Base-by-base conservation (phyloP, 768 basidiomycete species). In the Tricholoma hemisulphureum region DNA sequence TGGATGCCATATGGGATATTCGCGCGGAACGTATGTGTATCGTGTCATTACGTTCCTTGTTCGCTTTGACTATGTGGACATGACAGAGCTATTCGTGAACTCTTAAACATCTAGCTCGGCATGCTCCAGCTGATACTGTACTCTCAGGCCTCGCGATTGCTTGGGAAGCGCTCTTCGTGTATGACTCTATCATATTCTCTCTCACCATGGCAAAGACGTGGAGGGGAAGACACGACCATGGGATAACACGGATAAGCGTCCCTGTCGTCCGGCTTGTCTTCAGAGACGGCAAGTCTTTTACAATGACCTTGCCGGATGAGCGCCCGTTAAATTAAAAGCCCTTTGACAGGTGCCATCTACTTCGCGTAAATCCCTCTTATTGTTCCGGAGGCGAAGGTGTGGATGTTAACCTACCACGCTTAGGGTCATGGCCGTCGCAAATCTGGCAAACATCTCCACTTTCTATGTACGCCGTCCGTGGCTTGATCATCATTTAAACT, bases 111-210 rank as follows among this genome's bases (percentile, higher is more conserved):
- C 53, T 29, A 23, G 13, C 3, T 32, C 37, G 20, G 11, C 13
- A 11, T 32, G 3, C 34, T n/a, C 9, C 18, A 3, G 8, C 50
- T 23, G 37, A 52, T 10, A 4, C 11, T 45, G 56, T 51, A 28
- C 3, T 34, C 9, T 26, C 39, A 77, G 76, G 66, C 23, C 53
- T 76, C 32, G 75, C 75, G 5, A 63, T 58, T 6, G 71, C 80
- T 18, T 84, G 83, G 82, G 81, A 83, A 61, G 77, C 80, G 1
- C 72, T 83, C 4, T 79, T 82, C 55, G 61, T 75, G 1, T 83
- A 77, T 57, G 83, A 86, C 62, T 55, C 71, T 0, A 67, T 81
- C 18, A 68, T 84, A 13, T 81, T 84, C 57, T 57, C 59, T 20
- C 67, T 85, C 20, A 85, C 80, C 0, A 46, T 84, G n/a, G 61